phyloP scores from a whole-genome alignment of 2,329 filamentous ascomycete genomes.

The Aspergillus udagawae region DNA sequence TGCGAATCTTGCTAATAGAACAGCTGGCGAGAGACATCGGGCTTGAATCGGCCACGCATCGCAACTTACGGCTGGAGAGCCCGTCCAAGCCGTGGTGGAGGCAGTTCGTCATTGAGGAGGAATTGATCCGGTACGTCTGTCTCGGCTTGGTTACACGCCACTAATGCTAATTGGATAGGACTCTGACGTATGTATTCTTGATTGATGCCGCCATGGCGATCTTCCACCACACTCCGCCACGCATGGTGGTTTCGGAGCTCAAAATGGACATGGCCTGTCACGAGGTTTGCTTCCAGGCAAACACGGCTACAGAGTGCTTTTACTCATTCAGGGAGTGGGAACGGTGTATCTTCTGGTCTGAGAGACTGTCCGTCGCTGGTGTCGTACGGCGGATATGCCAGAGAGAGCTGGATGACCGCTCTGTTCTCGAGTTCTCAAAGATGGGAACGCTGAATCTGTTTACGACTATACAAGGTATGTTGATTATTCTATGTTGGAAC shows the following conservation, averaged over 20 bases:
- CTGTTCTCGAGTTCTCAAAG: conserved; percentile 11
- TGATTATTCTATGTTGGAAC: neutral
- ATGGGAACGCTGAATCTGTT: conserved; percentile 24
- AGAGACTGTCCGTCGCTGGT: conserved; percentile 12
- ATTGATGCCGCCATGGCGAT: conserved; percentile 27
- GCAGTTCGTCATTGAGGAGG: conserved; percentile 21
- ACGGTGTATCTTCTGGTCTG: conserved; percentile 14
- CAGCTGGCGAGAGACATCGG: conserved; percentile 18
- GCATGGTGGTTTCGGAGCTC: conserved; percentile 23
- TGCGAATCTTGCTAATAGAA: neutral
- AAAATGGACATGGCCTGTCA: conserved; percentile 24
- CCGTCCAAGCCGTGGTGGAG: conserved; percentile 16
- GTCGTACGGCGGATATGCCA: conserved; percentile 20
- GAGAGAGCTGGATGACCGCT: conserved; percentile 7
- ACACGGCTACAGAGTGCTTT: conserved; percentile 18
- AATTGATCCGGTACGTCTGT: conserved; percentile 20
- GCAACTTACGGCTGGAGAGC: conserved; percentile 1
- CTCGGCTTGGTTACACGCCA: neutral
- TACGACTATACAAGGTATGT: conserved; percentile 20
- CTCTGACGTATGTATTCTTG: conserved; percentile 24
- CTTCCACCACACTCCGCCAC: conserved; percentile 26
- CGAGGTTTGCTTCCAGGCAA: conserved; percentile 26
- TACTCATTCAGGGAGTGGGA: conserved; percentile 15
- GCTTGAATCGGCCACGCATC: conserved; percentile 14
- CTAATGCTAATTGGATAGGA: conserved; percentile 7